Percentiles rank a stretch among this genome's conserved stretches.
Evolutionary conservation across 129 eudicot genomes (phyloP).

Genomic region (Mikania micrantha): DNA sequence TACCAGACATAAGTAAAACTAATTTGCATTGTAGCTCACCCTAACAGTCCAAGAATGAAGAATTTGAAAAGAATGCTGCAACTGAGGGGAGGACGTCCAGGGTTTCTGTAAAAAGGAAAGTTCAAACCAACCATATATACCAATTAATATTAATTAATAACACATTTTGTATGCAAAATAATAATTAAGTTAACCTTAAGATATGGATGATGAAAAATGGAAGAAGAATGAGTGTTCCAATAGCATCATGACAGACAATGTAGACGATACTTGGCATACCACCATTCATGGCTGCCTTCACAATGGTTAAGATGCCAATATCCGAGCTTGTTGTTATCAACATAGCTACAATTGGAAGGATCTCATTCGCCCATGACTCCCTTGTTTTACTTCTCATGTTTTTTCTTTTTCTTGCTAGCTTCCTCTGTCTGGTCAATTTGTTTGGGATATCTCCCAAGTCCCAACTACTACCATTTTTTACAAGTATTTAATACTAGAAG

Average conservation of each 20-base stretch:
- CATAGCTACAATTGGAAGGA: conserved; percentile 26
- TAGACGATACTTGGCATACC: conserved; percentile 31
- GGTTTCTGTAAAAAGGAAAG: conserved; percentile 22
- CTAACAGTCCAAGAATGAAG: conserved; percentile 40
- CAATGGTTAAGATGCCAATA: conserved; percentile 20
- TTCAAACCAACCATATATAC: too few relatives aligned
- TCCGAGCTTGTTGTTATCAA: conserved; percentile 16
- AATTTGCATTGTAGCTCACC: conserved; percentile 24
- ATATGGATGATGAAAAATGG: conserved; percentile 30
- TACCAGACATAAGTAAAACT: too few relatives aligned
- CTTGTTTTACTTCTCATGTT: not conserved
- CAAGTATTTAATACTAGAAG: too few relatives aligned
- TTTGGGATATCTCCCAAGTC: too few relatives aligned
- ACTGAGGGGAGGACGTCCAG: conserved; percentile 19
- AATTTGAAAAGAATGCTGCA: conserved; percentile 28
- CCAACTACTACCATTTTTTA: too few relatives aligned
- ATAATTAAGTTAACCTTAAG: conserved; percentile 11
- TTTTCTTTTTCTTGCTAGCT: too few relatives aligned
- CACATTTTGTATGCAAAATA: not conserved
- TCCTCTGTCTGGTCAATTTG: too few relatives aligned
- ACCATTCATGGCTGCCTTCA: conserved; percentile 29
- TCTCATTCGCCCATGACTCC: conserved; percentile 5
- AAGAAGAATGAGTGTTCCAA: conserved; percentile 33
- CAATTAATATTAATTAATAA: too few relatives aligned
- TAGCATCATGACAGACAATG: conserved; percentile 25